phyloP scores from a whole-genome alignment of 2,329 filamentous ascomycete species.

The Diaporthe batatas region DNA sequence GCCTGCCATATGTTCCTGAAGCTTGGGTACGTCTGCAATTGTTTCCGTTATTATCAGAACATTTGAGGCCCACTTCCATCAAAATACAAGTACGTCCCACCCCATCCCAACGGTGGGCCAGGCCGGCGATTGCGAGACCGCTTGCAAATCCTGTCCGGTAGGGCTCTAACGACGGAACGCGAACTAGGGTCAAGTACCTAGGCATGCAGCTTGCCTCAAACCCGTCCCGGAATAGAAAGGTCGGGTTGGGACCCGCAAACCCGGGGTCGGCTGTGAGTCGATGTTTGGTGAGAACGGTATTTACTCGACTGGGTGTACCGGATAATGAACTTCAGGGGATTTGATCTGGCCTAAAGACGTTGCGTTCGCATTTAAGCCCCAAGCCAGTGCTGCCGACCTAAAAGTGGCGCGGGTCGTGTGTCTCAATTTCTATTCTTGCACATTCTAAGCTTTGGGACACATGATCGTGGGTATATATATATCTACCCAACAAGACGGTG shows the following conservation, averaged over 20 bases:
- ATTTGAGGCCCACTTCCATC: neutral
- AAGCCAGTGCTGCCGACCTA: conserved; percentile 1
- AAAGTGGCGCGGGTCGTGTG: neutral
- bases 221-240: conserved; percentile 7
- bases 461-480: neutral
- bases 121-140: neutral
- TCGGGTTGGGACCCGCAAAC: conserved; percentile 12
- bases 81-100: neutral
- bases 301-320: neutral
- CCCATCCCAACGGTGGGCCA: conserved; percentile 31
- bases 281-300: neutral
- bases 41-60: neutral
- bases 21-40: neutral
- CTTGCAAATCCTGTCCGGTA: neutral
- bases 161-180: conserved; percentile 22
- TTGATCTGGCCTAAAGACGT: neutral
- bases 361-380: neutral
- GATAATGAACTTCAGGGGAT: neutral
- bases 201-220: conserved; percentile 9
- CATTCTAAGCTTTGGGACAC: conserved; percentile 7
- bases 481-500: neutral
- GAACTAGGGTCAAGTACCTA: conserved; percentile 18
- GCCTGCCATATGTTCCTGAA: no score
- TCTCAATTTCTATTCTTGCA: neutral
- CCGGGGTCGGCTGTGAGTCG: conserved; percentile 10